Base-by-base conservation (phyloP, 352 stramenopile species). In the Phytophthora gonapodyides region DNA sequence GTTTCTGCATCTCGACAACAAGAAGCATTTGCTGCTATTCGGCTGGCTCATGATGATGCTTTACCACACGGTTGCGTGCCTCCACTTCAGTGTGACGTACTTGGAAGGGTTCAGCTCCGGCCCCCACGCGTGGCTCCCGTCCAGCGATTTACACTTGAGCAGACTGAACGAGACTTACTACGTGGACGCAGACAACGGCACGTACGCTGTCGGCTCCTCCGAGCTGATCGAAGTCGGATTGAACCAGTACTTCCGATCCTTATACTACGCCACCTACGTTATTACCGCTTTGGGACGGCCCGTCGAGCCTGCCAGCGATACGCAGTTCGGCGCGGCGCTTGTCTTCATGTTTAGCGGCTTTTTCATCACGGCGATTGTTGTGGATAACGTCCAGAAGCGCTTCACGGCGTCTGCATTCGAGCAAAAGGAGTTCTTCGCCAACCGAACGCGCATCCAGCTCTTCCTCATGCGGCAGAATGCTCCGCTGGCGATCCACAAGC, bases 351-450 rank as follows among this genome's bases (percentile, higher is more conserved):
- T 92, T 9, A 89, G 78, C 21, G 82, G 80, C 0, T 90, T 92
- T 48, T 81, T 92, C 42, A 83, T 90, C 53, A 89, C 82, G 0
- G 82, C 80, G 5, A 78, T 87, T 17, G 80, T 87, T 15, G 80
- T 91, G 2, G 80, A 91, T 57, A 88, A 89, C 15, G 82, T 90
- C 5, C 82, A 92, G 58, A 92, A 92, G 55, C 65, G 78, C 16
- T 88, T 92, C 38, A 92, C 82, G 1, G 80, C 82, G 0, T 92
- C 82, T 8, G 80, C 82, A 12, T 69, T 82, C 31, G 82, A 92
- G 12, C 82, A 92, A 42, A 92, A 89, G 33, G 76, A 89, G 38
- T 89, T 92, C 57, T 86, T 83, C 37, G 70, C 74, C 0, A 82
- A 68, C 2, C 67, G 82, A 35, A 80, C 80, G 3, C 59, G 71